These are phyloP conservation scores for Hypericum perforatum DNA, from an alignment of 345 rosid genomes.

Conservation along the genomic window DNA sequence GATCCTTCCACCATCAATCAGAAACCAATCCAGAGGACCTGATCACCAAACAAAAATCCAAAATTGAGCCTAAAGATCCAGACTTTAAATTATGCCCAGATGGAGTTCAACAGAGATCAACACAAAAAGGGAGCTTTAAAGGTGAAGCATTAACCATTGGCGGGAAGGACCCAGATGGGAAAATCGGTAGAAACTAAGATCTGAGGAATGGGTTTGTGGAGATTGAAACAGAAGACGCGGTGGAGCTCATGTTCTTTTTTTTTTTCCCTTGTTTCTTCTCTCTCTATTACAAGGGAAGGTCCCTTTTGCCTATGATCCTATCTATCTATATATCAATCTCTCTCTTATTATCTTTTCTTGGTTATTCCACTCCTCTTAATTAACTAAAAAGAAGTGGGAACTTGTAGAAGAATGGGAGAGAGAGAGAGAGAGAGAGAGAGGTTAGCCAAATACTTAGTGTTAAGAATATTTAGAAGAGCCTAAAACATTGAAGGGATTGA, in stretches of 20 bases:
- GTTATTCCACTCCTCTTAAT: slow-evolving; percentile 53
- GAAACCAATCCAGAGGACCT: slow-evolving; percentile 24
- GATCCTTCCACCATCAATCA: slow-evolving; percentile 36
- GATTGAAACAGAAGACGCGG: slow-evolving; percentile 47
- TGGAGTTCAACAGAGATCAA: slow-evolving; percentile 25
- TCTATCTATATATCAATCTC: slow-evolving; percentile 23
- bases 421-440: slow-evolving; percentile 11
- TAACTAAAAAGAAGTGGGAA: slow-evolving; percentile 50
- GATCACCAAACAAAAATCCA: slow-evolving; percentile 12
- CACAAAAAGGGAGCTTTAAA: slow-evolving; percentile 9
- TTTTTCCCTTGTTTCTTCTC: no score
- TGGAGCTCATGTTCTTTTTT: slow-evolving; percentile 36
- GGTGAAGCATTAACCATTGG: slow-evolving; percentile 39
- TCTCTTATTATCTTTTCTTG: slow-evolving; percentile 24
- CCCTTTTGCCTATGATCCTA: slow-evolving; percentile 17
- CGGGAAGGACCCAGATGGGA: slow-evolving; percentile 48
- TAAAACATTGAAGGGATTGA: slow-evolving; percentile 31
- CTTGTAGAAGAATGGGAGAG: slow-evolving; percentile 28
- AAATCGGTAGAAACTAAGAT: slow-evolving; percentile 61
- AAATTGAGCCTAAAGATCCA: slow-evolving; percentile 14
- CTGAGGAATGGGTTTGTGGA: slow-evolving; percentile 42
- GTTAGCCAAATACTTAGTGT: slow-evolving; percentile 38
- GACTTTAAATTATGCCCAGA: slow-evolving; percentile 17
- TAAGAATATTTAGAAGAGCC: slow-evolving; percentile 59
- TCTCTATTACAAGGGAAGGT: slow-evolving; percentile 9